Conservation (phyloP, 495 filamentous ascomycete genomes). For the Emericellopsis terricola region DNA sequence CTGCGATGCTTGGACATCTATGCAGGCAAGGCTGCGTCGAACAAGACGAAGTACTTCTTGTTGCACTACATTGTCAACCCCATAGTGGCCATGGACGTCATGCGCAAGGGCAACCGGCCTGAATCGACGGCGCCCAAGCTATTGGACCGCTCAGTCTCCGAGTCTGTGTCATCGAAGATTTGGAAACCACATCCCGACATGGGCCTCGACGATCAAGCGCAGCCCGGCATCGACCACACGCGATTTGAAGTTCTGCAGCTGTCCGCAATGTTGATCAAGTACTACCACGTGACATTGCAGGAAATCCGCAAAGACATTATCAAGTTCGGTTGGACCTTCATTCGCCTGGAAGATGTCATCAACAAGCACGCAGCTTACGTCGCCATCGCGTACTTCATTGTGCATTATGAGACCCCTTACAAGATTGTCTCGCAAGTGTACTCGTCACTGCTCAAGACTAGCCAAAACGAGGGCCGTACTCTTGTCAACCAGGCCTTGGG, state of each 20-base stretch:
- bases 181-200: slow-evolving; percentile 83
- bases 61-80: slow-evolving; percentile 90
- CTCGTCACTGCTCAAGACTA: slow-evolving; percentile 71
- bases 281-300: slow-evolving; percentile 65
- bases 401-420: slow-evolving; percentile 85
- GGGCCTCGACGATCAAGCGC: slow-evolving; percentile 64
- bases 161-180: slow-evolving; percentile 80
- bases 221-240: slow-evolving; percentile 84
- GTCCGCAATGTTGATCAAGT: slow-evolving; percentile 86
- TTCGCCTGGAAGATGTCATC: slow-evolving; percentile 91
- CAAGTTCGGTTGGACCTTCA: slow-evolving; percentile 98
- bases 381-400: slow-evolving; percentile 92
- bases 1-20: slow-evolving; percentile 81
- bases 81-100: slow-evolving; percentile 92
- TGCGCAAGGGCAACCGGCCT: slow-evolving; percentile 34
- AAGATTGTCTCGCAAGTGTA: slow-evolving; percentile 96
- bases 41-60: slow-evolving; percentile 83
- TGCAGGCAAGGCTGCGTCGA: slow-evolving; percentile 52
- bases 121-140: slow-evolving; percentile 47
- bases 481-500: slow-evolving; percentile 90
- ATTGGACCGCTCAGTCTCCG: slow-evolving; percentile 76
- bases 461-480: slow-evolving; percentile 84
- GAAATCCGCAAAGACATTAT: slow-evolving; percentile 96
- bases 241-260: slow-evolving; percentile 91
- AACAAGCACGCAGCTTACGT: slow-evolving; percentile 98